phyloP scores from a whole-genome alignment of 352 stramenopile genomes.

The Phytophthora chlamydospora region DNA sequence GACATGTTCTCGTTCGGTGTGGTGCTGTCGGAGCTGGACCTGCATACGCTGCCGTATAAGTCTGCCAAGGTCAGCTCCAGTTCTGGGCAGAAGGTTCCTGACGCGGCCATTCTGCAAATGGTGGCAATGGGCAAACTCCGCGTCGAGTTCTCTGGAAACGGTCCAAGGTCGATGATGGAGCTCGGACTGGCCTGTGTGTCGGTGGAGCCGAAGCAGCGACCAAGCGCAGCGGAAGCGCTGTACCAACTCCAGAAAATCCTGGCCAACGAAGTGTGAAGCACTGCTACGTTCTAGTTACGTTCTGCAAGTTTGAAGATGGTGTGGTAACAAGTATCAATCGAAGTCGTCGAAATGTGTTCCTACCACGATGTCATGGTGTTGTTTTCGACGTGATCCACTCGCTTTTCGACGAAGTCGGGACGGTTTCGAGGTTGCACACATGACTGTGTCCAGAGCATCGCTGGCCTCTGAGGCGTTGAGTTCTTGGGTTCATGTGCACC shows the following conservation, averaged over 20 bases:
- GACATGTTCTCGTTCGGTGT: constrained; percentile 4
- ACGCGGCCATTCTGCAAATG: constrained; percentile 46
- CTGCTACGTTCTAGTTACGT: too few relatives aligned
- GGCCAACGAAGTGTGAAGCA: constrained; percentile 13
- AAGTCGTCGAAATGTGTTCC: too few relatives aligned
- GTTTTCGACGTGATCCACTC: too few relatives aligned
- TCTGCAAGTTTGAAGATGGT: too few relatives aligned
- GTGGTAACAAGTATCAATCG: too few relatives aligned
- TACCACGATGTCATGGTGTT: too few relatives aligned
- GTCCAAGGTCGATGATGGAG: constrained; percentile 20
- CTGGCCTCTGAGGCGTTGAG: constrained; percentile 3
- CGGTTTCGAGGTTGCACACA: constrained; percentile 17
- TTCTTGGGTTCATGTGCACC: constrained; percentile 28
- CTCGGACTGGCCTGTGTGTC: constrained; percentile 38
- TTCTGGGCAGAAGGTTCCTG: constrained; percentile 8
- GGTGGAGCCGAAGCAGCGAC: constrained; percentile 34
- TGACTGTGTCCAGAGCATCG: constrained; percentile 16
- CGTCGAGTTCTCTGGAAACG: constrained; percentile 34
- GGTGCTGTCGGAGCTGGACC: constrained; percentile 29
- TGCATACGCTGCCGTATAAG: constrained; percentile 22
- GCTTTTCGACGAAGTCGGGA: constrained; percentile 18
- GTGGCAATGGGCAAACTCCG: constrained; percentile 41
- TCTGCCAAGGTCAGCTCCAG: constrained; percentile 15
- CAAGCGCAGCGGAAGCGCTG: constrained; percentile 37
- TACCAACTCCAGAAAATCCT: constrained; percentile 36